A percentile compares a stretch with the other conserved stretches of the same genome.
These are phyloP conservation scores for Lentithecium fluviatile DNA, from an alignment of 495 filamentous ascomycete genomes.

Conservation along the genomic window DNA sequence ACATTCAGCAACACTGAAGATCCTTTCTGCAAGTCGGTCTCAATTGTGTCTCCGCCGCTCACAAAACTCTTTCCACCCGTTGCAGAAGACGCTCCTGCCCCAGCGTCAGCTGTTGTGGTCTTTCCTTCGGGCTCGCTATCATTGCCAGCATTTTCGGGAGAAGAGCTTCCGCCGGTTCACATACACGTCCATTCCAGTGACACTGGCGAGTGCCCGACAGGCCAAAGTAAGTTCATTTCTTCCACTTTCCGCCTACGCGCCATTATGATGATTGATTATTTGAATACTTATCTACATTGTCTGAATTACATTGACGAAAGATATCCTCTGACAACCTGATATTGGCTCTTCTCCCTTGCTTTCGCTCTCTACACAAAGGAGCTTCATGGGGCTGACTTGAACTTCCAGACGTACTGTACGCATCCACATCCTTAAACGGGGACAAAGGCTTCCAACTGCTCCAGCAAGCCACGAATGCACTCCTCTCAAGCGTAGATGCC, in stretches of 20 bases:
- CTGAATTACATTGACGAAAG: conserved; percentile 81
- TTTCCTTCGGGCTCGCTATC: conserved; percentile 58
- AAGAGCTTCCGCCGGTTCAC: conserved; percentile 58
- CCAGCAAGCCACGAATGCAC: conserved; percentile 16
- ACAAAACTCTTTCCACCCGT: conserved; percentile 64
- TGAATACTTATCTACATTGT: conserved; percentile 99
- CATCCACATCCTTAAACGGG: conserved; percentile 11
- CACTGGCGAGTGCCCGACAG: conserved; percentile 79
- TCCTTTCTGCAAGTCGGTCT: conserved; percentile 49
- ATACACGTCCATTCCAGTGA: conserved; percentile 78
- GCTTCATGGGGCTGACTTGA: not conserved
- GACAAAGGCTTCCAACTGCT: conserved; percentile 19
- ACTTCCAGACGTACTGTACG: conserved; percentile 35
- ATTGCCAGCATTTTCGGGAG: conserved; percentile 18
- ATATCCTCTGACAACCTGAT: conserved; percentile 89
- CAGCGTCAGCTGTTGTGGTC: conserved; percentile 72
- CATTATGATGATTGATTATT: conserved; percentile 68
- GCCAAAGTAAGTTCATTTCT: conserved; percentile 75
- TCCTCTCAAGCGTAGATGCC: conserved; percentile 19
- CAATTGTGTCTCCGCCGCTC: conserved; percentile 68
- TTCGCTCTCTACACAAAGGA: not conserved
- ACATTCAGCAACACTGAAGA: not conserved
- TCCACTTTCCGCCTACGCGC: conserved; percentile 23
- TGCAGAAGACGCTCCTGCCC: conserved; percentile 69
- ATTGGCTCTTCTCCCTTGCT: conserved; percentile 39